These are phyloP conservation scores for Elymus sibiricus DNA, from an alignment of 176 grass and related monocot species.

Conservation along the genomic window DNA sequence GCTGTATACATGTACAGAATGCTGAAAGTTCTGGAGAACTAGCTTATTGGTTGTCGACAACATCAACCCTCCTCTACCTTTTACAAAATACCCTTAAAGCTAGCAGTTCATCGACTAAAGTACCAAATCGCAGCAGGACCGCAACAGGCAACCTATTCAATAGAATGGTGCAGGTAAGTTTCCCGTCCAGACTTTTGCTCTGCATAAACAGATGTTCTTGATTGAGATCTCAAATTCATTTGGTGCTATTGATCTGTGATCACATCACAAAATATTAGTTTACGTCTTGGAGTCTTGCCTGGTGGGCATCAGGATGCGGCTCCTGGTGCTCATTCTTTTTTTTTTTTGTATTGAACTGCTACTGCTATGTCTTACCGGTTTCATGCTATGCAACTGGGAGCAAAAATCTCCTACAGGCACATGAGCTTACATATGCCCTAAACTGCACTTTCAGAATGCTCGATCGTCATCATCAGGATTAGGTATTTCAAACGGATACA, in stretches of 20 bases:
- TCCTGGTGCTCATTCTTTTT: neutral
- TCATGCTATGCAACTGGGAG: neutral
- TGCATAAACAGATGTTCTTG: slow-evolving; percentile 11
- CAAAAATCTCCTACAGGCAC: neutral
- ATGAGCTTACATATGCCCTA: neutral
- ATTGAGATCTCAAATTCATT: slow-evolving; percentile 16
- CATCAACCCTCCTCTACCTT: slow-evolving; percentile 75
- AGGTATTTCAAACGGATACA: slow-evolving; percentile 82
- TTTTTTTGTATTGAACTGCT: neutral
- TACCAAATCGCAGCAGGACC: slow-evolving; percentile 47
- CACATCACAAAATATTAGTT: slow-evolving; percentile 23
- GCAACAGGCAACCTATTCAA: slow-evolving; percentile 62
- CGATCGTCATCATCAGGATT: slow-evolving; percentile 54
- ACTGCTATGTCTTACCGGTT: neutral
- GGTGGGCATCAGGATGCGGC: neutral
- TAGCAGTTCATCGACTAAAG: slow-evolving; percentile 60
- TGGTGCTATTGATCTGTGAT: neutral
- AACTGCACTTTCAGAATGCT: slow-evolving; percentile 53
- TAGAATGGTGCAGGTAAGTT: slow-evolving; percentile 73
- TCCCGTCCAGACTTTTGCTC: neutral
- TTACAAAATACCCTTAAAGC: slow-evolving; percentile 86
- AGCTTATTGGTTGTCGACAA: slow-evolving; percentile 89
- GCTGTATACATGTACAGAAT: slow-evolving; percentile 40
- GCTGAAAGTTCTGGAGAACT: slow-evolving; percentile 64
- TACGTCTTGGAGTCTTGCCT: neutral